phyloP scores from a whole-genome alignment of 208 protist species.

The Willaertia magna region DNA sequence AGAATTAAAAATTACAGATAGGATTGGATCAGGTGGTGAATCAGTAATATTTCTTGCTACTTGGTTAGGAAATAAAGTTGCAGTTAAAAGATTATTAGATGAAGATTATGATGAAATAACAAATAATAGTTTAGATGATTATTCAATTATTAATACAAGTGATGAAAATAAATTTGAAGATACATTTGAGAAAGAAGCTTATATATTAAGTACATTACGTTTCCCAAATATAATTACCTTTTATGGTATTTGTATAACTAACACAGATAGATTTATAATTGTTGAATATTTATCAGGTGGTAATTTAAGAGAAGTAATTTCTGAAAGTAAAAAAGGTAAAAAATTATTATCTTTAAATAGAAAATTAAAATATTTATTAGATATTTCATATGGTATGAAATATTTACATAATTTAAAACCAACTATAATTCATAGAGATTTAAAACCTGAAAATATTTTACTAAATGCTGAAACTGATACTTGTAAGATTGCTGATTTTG shows the following conservation, averaged over 20 bases:
- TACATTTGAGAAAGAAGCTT: slow-evolving; percentile 1
- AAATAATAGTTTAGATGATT: not conserved
- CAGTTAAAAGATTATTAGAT: not conserved
- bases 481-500: not conserved
- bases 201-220: not conserved
- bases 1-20: not conserved
- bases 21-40: not conserved
- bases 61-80: not conserved
- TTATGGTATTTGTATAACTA: not conserved
- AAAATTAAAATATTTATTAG: not conserved
- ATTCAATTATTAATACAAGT: not conserved
- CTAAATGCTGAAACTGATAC: not conserved
- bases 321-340: not conserved
- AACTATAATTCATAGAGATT: not conserved
- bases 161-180: not conserved
- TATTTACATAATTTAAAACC: not conserved
- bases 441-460: not conserved
- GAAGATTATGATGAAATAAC: not conserved
- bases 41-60: not conserved
- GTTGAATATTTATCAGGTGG: not conserved
- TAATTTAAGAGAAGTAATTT: not conserved
- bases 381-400: not conserved
- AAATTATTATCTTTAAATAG: not conserved
- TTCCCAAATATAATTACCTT: not conserved
- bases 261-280: not conserved